These are phyloP conservation scores for Ophiosphaerella korrae DNA, from an alignment of 2,329 filamentous ascomycete species.

Conservation along the genomic window DNA sequence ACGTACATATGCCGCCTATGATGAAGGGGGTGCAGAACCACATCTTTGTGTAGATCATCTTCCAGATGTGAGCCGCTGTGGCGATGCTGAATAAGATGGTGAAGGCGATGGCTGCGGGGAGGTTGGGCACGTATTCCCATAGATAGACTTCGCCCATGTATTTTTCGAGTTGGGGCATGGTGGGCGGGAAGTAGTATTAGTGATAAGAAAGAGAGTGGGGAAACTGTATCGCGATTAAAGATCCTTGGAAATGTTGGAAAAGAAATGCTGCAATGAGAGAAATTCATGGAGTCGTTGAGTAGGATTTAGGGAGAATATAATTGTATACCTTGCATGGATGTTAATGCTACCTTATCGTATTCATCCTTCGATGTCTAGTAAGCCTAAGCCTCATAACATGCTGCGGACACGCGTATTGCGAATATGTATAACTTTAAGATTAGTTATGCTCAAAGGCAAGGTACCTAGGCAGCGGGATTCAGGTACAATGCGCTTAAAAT, in stretches of 20 bases:
- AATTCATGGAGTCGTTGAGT: too few relatives aligned
- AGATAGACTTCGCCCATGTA: conserved; percentile 14
- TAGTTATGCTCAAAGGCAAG: background rate
- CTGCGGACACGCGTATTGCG: conserved; percentile 9
- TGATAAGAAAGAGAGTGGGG: background rate
- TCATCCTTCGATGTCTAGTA: too few relatives aligned
- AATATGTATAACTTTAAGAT: background rate
- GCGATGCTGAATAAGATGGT: conserved; percentile 51
- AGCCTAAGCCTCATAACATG: background rate
- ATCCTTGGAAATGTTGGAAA: background rate
- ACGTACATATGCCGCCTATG: conserved; percentile 55
- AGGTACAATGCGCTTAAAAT: background rate
- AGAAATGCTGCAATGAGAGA: too few relatives aligned
- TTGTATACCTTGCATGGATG: background rate
- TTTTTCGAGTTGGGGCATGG: conserved; percentile 13
- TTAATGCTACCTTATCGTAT: too few relatives aligned
- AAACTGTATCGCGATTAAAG: background rate
- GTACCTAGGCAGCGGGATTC: background rate
- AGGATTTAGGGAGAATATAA: background rate
- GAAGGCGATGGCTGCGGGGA: conserved; percentile 55
- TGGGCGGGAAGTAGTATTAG: background rate
- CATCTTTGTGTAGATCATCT: conserved; percentile 42
- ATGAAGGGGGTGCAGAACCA: conserved; percentile 58
- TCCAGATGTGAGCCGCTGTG: conserved; percentile 49
- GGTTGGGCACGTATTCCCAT: conserved; percentile 49